Conservation (phyloP, 1,284 basidiomycete species). For the Cryptococcus sp. region DNA sequence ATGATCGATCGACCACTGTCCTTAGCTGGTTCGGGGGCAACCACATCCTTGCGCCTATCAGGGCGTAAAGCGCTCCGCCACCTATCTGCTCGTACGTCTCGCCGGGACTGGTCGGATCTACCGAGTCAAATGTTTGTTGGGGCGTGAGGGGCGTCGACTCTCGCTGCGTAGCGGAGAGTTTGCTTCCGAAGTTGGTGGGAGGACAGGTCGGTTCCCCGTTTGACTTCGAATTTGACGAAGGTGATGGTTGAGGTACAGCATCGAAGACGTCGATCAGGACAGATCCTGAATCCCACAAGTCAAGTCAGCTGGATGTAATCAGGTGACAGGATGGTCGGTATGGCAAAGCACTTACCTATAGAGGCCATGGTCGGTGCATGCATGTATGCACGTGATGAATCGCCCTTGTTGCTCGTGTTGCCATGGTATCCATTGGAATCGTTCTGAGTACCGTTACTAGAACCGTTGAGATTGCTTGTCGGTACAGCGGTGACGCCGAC, state of each 20-base stretch:
- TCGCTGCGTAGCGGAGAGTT: neutral
- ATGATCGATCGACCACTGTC: conserved; percentile 32
- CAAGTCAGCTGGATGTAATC: neutral
- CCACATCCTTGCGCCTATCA: conserved; percentile 45
- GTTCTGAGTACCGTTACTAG: no score
- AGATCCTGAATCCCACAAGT: conserved; percentile 22
- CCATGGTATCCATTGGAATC: no score
- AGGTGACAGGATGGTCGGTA: neutral
- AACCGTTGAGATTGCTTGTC: no score
- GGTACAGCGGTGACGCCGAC: no score
- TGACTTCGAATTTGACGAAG: no score
- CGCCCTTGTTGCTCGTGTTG: no score
- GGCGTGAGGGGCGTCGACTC: conserved; percentile 16
- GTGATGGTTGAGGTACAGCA: no score
- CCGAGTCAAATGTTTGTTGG: conserved; percentile 19
- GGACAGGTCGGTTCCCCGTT: no score
- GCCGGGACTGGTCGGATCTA: conserved; percentile 8
- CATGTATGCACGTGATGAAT: no score
- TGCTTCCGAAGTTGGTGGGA: neutral
- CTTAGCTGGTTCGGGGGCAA: conserved; percentile 24
- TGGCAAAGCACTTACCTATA: conserved; percentile 28
- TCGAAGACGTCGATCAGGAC: conserved; percentile 44
- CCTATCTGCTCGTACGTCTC: conserved; percentile 31
- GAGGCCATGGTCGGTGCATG: conserved; percentile 30
- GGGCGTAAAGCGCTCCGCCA: conserved; percentile 44